Evolutionary conservation across 1,284 basidiomycete genomes (phyloP), one percentile per base, ranked within the genome.

Genomic region (Sporisorium graminicola): DNA sequence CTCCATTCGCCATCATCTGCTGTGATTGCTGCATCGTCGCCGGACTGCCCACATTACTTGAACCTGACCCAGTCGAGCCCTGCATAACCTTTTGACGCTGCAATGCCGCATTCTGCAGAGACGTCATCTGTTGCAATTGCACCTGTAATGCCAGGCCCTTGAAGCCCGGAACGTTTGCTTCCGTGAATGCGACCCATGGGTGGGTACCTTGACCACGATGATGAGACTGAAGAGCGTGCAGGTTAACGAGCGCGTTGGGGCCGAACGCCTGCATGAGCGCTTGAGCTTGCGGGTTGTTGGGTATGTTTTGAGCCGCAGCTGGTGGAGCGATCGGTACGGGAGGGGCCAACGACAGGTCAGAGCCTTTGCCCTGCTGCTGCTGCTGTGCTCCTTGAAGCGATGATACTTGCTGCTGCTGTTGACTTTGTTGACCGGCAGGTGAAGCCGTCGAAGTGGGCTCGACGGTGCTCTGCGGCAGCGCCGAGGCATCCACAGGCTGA

Each of bases 71-170:
- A 31, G 58, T 18, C 49, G 49, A 14, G 37, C 49, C 44, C 16
- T 62, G 55, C 50, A 58, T 51, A 1, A 37, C 20, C 52, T 66
- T 71, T 33, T 78, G 77, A 47, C 66, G 70, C 31, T 70, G 71
- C 51, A 64, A 26, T 10, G 62, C 77, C 10, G 72, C 68, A 33
- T 65, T 74, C 54, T 79, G 77, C 47, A 74, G 52, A 40, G 64
- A 60, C 24, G 72, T 74, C 74, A 81, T 74, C 54, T 79, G 74
- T 52, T 81, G 79, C 27, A 81, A 35, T 52, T 81, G 79, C 33
- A 71, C 44, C 54, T 79, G 77, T 35, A 81, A 27, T 3, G 77
- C 70, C 63, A 80, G 50, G 18, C 53, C 22, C 31, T 65, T 69
- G 61, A 79, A 81, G 37, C 63, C 64, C 27, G 37, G 27, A 12